Evolutionary conservation across 2,329 filamentous ascomycete genomes (phyloP).

Genomic region (Penicillium crustosum): DNA sequence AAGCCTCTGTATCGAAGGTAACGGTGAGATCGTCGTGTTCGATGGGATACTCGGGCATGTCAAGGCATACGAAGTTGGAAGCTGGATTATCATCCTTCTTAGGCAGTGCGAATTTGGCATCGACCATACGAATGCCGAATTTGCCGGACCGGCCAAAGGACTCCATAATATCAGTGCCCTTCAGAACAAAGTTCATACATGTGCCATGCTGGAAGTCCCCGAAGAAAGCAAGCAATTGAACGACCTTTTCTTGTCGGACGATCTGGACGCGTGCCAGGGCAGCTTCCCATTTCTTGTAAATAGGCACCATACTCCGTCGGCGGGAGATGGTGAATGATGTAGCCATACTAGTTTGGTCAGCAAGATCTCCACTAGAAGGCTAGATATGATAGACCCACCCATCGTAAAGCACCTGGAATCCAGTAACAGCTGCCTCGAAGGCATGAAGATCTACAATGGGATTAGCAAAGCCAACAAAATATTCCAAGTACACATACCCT

Average conservation of each 20-base stretch:
- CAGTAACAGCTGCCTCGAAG: conserved; percentile 77
- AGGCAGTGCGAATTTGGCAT: conserved; percentile 87
- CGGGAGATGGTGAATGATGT: conserved; percentile 77
- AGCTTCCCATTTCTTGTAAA: conserved; percentile 93
- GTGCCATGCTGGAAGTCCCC: conserved; percentile 82
- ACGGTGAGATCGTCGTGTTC: conserved; percentile 92
- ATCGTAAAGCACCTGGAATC: conserved; percentile 74
- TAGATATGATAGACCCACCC: conserved; percentile 41
- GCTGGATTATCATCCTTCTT: conserved; percentile 53
- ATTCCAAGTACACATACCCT: conserved; percentile 29
- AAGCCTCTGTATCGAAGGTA: conserved; percentile 74
- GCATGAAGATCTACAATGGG: conserved; percentile 63
- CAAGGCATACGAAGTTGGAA: conserved; percentile 76
- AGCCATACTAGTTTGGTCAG: conserved; percentile 53
- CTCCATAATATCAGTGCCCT: conserved; percentile 81
- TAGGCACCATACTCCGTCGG: conserved; percentile 83
- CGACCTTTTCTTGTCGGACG: conserved; percentile 69
- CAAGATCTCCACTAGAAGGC: neutral
- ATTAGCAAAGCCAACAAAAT: conserved; percentile 14
- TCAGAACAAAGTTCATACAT: conserved; percentile 85
- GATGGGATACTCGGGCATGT: conserved; percentile 83
- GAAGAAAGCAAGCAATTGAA: conserved; percentile 83
- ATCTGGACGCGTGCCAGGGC: conserved; percentile 77
- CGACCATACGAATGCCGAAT: conserved; percentile 73
- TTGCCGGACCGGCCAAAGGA: conserved; percentile 64